These are phyloP conservation scores for Stemphylium beticola DNA, from an alignment of 2,329 filamentous ascomycete genomes.

Conservation along the genomic window DNA sequence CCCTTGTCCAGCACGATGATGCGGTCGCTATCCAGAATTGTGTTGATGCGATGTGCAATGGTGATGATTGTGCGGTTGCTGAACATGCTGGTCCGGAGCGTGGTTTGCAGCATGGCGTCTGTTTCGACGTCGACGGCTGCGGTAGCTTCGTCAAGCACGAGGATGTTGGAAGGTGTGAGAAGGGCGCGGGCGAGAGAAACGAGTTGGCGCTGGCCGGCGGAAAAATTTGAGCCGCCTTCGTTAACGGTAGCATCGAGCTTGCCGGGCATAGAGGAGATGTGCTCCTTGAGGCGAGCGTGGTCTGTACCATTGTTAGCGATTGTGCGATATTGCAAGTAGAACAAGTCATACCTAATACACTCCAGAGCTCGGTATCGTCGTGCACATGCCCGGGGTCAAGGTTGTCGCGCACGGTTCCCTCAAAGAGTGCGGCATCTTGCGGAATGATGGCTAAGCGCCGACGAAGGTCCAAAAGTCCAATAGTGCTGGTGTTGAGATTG, in stretches of 20 bases:
- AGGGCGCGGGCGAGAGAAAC: slow-evolving; percentile 92
- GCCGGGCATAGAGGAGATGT: slow-evolving; percentile 84
- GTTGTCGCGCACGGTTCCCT: slow-evolving; percentile 92
- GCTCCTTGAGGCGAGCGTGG: slow-evolving; percentile 90
- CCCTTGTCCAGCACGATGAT: slow-evolving; percentile 94
- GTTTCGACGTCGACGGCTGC: slow-evolving; percentile 74
- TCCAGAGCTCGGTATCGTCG: slow-evolving; percentile 97
- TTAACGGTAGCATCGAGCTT: slow-evolving; percentile 88
- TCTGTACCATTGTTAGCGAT: slow-evolving; percentile 60
- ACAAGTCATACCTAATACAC: slow-evolving; percentile 74
- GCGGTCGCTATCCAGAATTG: slow-evolving; percentile 85
- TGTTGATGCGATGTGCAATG: slow-evolving; percentile 97
- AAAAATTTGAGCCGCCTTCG: slow-evolving; percentile 96
- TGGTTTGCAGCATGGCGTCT: slow-evolving; percentile 68
- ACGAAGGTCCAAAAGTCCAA: slow-evolving; percentile 87
- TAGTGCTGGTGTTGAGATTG: slow-evolving; percentile 83
- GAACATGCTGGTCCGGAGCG: slow-evolving; percentile 72
- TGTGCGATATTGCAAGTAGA: not conserved
- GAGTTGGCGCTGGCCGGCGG: slow-evolving; percentile 91
- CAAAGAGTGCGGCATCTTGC: slow-evolving; percentile 95
- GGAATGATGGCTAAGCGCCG: slow-evolving; percentile 94
- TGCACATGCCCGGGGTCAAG: slow-evolving; percentile 93
- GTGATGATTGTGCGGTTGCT: slow-evolving; percentile 95
- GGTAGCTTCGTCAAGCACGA: slow-evolving; percentile 96
- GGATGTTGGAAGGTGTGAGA: slow-evolving; percentile 93